Evolutionary conservation across 192 early-diverging fungal species (phyloP).

Genomic region (Linnemannia schmuckeri): DNA sequence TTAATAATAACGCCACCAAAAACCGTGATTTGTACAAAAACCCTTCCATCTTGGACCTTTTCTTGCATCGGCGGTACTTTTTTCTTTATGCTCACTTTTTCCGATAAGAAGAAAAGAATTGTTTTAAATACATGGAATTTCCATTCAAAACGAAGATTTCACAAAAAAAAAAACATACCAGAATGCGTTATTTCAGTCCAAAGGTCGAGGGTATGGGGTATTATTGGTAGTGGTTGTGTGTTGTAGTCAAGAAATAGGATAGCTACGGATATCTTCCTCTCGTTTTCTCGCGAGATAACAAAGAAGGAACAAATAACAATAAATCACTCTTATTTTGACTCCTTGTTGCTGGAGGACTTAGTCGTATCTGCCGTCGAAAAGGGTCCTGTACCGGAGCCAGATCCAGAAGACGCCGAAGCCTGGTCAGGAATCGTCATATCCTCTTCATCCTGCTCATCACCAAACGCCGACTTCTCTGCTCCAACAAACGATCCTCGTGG

Average conservation of each 20-base stretch:
- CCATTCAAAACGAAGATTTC: not conserved
- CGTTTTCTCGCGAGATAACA: not conserved
- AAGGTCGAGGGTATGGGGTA: not conserved
- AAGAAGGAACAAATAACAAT: not conserved
- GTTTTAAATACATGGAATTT: not conserved
- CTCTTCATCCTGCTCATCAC: slow-evolving; percentile 9
- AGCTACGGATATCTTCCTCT: not conserved
- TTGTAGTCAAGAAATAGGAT: not conserved
- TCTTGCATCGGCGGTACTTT: too few species aligned
- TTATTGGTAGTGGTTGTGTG: not conserved
- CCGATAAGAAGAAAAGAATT: not conserved
- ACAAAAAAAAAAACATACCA: too few species aligned
- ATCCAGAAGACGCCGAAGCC: slow-evolving; percentile 16
- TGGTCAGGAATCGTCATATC: not conserved
- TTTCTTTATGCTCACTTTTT: not conserved
- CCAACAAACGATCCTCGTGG: slow-evolving; percentile 8
- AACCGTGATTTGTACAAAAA: too few species aligned
- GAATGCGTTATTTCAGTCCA: too few species aligned
- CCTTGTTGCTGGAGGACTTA: not conserved
- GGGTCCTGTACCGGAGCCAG: slow-evolving; percentile 2
- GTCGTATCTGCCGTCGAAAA: not conserved
- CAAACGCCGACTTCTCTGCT: slow-evolving; percentile 4
- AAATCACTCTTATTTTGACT: not conserved
- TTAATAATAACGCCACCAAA: too few species aligned
- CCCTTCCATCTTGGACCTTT: too few species aligned